These are phyloP conservation scores for Hypomyces perniciosus DNA, from an alignment of 2,329 filamentous ascomycete genomes.

Conservation along the genomic window DNA sequence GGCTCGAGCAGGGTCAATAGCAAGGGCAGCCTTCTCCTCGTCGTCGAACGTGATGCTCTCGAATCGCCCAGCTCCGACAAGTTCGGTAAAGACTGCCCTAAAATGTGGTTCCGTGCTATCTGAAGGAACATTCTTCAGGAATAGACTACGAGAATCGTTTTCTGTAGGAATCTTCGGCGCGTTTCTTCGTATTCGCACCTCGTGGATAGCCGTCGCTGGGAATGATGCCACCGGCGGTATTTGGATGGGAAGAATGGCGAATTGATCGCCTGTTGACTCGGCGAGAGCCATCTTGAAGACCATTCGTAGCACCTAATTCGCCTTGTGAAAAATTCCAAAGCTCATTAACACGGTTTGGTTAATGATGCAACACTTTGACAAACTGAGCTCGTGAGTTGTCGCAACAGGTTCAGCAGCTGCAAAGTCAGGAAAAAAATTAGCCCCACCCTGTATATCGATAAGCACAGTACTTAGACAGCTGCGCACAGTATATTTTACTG, in stretches of 20 bases:
- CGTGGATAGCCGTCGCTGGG: constrained; percentile 61
- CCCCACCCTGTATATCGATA: constrained; percentile 6
- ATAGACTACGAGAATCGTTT: constrained; percentile 73
- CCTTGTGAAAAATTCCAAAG: not conserved
- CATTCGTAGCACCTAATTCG: not conserved
- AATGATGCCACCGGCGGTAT: constrained; percentile 60
- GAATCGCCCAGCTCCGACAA: constrained; percentile 72
- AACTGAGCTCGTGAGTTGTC: not conserved
- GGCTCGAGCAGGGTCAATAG: constrained; percentile 45
- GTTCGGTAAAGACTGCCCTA: constrained; percentile 64
- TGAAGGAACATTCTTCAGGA: constrained; percentile 82
- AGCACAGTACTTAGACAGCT: not conserved
- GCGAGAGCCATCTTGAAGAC: constrained; percentile 23
- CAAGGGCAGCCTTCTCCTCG: constrained; percentile 39
- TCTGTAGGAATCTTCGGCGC: constrained; percentile 69
- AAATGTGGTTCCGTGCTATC: constrained; percentile 77
- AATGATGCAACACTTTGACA: not conserved
- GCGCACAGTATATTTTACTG: not conserved
- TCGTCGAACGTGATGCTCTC: constrained; percentile 72
- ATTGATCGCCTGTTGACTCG: constrained; percentile 43
- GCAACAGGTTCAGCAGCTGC: not conserved
- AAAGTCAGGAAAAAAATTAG: constrained; percentile 6
- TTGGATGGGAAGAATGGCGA: constrained; percentile 61
- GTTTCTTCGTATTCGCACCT: constrained; percentile 81
- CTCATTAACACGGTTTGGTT: not conserved